Evolutionary conservation across 129 eudicot genomes (phyloP).

Genomic region (Arctium minus): DNA sequence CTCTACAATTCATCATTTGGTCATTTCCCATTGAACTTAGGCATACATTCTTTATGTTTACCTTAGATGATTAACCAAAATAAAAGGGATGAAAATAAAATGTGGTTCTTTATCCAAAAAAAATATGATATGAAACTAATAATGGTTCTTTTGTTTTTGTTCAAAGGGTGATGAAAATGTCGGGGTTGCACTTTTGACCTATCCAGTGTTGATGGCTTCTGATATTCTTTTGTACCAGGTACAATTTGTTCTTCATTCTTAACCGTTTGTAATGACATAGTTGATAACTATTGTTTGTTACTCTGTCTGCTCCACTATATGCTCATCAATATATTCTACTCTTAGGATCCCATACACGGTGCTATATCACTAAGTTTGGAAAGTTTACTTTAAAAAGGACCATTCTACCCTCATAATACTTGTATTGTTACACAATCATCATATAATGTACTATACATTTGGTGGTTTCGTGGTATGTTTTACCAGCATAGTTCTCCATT

Average conservation of each 20-base stretch:
- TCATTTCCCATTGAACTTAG: not conserved
- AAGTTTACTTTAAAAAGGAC: not conserved
- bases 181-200: slow-evolving; percentile 89
- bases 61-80: not conserved
- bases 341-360: not conserved
- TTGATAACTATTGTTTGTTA: not conserved
- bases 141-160: slow-evolving; percentile 11
- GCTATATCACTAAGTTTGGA: not conserved
- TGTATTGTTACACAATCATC: too few species aligned
- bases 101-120: not conserved
- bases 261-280: not conserved
- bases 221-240: slow-evolving; percentile 99
- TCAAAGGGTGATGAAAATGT: slow-evolving; percentile 96
- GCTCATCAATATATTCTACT: not conserved
- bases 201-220: slow-evolving; percentile 99
- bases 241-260: not conserved
- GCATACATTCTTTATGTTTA: not conserved
- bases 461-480: not conserved
- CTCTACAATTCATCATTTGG: slow-evolving; percentile 20
- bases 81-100: not conserved
- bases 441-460: not conserved
- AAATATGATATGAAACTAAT: not conserved
- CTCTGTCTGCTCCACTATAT: not conserved
- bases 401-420: not conserved
- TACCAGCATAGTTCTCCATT: too few species aligned